Percentiles rank a stretch among this genome's conserved stretches.
Evolutionary conservation across 768 basidiomycete genomes (phyloP).

Genomic region (Agrocybe praecox): DNA sequence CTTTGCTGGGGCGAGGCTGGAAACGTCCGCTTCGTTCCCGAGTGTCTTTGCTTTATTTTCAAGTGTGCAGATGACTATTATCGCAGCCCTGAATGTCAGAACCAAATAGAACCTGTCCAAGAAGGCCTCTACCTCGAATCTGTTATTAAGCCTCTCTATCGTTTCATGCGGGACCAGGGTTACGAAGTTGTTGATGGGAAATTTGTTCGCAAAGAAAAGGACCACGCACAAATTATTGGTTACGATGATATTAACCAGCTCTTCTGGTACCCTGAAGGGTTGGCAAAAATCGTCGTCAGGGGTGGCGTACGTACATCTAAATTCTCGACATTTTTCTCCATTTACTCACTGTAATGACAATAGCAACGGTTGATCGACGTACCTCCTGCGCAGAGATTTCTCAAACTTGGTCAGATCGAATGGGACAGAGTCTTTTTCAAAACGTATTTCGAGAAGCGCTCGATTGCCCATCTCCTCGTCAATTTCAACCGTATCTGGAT

Average conservation of each 20-base stretch:
- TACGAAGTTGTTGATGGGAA: slow-evolving; percentile 96
- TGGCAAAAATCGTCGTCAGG: slow-evolving; percentile 86
- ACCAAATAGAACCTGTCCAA: slow-evolving; percentile 86
- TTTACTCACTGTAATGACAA: slow-evolving; percentile 26
- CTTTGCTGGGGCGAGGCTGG: slow-evolving; percentile 99
- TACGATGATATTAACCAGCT: slow-evolving; percentile 99
- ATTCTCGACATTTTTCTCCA: slow-evolving; percentile 5
- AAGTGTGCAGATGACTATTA: slow-evolving; percentile 99
- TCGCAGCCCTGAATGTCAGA: slow-evolving; percentile 97
- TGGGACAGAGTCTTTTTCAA: slow-evolving; percentile 98
- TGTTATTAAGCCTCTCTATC: slow-evolving; percentile 93
- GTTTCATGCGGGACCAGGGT: slow-evolving; percentile 95
- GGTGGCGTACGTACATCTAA: slow-evolving; percentile 67
- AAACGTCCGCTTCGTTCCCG: slow-evolving; percentile 96
- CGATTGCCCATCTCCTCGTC: slow-evolving; percentile 89
- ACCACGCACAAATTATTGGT: slow-evolving; percentile 96
- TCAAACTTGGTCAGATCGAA: slow-evolving; percentile 88
- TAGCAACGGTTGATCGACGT: slow-evolving; percentile 88
- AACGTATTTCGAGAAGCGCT: slow-evolving; percentile 97
- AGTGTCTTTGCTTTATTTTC: slow-evolving; percentile 99
- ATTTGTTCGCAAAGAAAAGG: slow-evolving; percentile 91
- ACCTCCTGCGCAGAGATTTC: slow-evolving; percentile 90
- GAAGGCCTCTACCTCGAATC: slow-evolving; percentile 93
- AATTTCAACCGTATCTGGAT: slow-evolving; percentile 99
- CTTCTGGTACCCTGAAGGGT: slow-evolving; percentile 99